phyloP scores from a whole-genome alignment of 345 rosid genomes.

The Noccaea caerulescens region DNA sequence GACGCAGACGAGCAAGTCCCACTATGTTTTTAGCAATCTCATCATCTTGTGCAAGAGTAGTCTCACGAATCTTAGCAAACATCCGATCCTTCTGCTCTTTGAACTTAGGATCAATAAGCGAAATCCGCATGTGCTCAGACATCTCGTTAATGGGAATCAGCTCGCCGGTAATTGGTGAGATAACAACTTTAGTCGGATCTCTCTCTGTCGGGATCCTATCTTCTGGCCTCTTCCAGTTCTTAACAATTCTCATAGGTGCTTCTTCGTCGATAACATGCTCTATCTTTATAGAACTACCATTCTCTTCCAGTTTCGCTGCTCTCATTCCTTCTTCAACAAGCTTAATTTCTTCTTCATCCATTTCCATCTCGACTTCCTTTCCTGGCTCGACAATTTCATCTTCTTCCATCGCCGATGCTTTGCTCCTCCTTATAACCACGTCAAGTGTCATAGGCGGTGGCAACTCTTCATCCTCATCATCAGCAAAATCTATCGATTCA shows the following conservation, averaged over 20 bases:
- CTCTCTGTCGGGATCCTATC: constrained; percentile 80
- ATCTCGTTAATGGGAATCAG: constrained; percentile 85
- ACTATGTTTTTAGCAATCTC: constrained; percentile 89
- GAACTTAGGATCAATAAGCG: constrained; percentile 90
- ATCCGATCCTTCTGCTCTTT: constrained; percentile 94
- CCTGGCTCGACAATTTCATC: constrained; percentile 80
- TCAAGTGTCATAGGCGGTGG: constrained; percentile 90
- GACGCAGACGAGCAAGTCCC: constrained; percentile 84
- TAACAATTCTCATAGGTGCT: constrained; percentile 86
- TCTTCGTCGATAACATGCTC: constrained; percentile 59
- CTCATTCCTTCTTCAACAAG: constrained; percentile 91
- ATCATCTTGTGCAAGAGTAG: constrained; percentile 91
- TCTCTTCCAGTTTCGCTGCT: constrained; percentile 68
- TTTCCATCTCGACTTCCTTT: constrained; percentile 91
- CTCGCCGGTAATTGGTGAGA: constrained; percentile 91
- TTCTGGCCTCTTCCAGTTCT: constrained; percentile 96
- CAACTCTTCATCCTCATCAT: constrained; percentile 84
- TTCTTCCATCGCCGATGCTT: constrained; percentile 65
- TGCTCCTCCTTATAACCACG: constrained; percentile 83
- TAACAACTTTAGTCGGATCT: constrained; percentile 75
- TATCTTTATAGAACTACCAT: constrained; percentile 49
- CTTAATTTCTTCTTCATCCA: constrained; percentile 92
- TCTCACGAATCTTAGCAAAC: constrained; percentile 93
- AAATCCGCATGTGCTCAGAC: constrained; percentile 93
- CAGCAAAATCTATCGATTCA: constrained; percentile 82